Evolutionary conservation across 2,329 filamentous ascomycete species (phyloP), one percentile per base, ranked within the genome.

Genomic region (Orbilia quercus): DNA sequence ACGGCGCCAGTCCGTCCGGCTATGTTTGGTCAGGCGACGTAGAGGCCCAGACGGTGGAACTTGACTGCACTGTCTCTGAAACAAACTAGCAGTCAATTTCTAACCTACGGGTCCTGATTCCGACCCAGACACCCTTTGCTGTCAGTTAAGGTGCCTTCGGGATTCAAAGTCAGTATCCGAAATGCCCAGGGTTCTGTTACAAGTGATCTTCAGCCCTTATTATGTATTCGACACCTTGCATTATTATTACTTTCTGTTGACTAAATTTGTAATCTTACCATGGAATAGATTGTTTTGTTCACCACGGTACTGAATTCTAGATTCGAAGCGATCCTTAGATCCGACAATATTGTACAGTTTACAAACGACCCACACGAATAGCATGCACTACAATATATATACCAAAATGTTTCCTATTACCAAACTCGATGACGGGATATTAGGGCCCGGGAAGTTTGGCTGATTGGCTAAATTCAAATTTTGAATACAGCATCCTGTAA

Each of bases 1-100:
- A 65, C 67, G 67, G 67, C 38, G 51, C 47, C 25, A 65, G 60
- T 72, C 53, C 67, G 59, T 72, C 67, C 59, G 67, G 51, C 44
- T 48, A 45, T 23, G 40, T n/a, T n/a, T n/a, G 51, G 58, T 64
- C 58, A 72, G 66, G 34, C 66, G 66, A 72, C 51, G 40, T 38
- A 23, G 38, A 31, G 9, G 16, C 36, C 62, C 34, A 66, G 42
- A 58, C 23, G 48, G 11, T 53, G 54, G 64, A 47, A 54, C 57
- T 38, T n/a, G 51, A 44, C 28, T 12, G 54, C 45, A 53, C 45
- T 25, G 47, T 51, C 5, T 54, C 54, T 65, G 67, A 72, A 72
- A 72, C 67, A 25, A 54, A 25, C 59, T 65, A 64, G 44, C 14
- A 28, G 31, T 65, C 38, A 71, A 64, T 23, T n/a, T 64, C 48